phyloP scores from a whole-genome alignment of 2,329 filamentous ascomycete genomes.

The Nemania abortiva region DNA sequence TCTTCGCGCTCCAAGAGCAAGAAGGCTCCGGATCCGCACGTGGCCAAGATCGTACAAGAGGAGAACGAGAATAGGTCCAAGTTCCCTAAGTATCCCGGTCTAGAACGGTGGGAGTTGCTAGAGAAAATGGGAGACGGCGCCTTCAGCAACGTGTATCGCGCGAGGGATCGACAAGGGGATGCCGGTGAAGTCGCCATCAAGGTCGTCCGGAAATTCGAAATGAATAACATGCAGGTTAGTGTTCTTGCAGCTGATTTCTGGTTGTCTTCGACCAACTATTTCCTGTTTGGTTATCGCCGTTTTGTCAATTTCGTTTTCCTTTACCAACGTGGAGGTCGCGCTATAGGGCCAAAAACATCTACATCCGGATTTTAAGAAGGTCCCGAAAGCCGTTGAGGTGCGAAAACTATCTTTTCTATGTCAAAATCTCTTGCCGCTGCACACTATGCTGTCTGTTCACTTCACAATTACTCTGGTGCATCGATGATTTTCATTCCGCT shows the following conservation, averaged over 20 bases:
- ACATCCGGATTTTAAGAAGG: constrained; percentile 96
- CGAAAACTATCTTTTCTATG: constrained; percentile 63
- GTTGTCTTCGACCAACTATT: constrained; percentile 46
- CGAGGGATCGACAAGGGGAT: constrained; percentile 78
- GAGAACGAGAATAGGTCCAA: constrained; percentile 88
- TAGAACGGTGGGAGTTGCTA: constrained; percentile 86
- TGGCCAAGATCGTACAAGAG: constrained; percentile 89
- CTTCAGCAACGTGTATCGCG: constrained; percentile 98
- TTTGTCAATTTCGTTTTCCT: constrained; percentile 44
- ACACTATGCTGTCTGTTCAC: constrained; percentile 8
- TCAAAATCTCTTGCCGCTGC: constrained; percentile 37
- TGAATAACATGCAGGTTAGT: constrained; percentile 98
- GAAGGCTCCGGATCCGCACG: constrained; percentile 72
- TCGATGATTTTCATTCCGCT: background rate
- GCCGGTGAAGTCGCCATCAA: constrained; percentile 93
- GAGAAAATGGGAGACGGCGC: constrained; percentile 99
- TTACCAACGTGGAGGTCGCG: constrained; percentile 67
- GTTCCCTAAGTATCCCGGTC: constrained; percentile 85
- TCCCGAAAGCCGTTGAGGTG: constrained; percentile 98
- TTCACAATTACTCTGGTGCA: constrained; percentile 22
- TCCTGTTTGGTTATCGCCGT: constrained; percentile 50
- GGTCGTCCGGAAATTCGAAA: constrained; percentile 98
- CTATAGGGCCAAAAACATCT: constrained; percentile 88
- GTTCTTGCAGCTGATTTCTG: constrained; percentile 49
- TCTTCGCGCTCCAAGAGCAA: constrained; percentile 53